Base-by-base conservation (phyloP, 2,329 filamentous ascomycete species). In the Aureobasidium vineae region DNA sequence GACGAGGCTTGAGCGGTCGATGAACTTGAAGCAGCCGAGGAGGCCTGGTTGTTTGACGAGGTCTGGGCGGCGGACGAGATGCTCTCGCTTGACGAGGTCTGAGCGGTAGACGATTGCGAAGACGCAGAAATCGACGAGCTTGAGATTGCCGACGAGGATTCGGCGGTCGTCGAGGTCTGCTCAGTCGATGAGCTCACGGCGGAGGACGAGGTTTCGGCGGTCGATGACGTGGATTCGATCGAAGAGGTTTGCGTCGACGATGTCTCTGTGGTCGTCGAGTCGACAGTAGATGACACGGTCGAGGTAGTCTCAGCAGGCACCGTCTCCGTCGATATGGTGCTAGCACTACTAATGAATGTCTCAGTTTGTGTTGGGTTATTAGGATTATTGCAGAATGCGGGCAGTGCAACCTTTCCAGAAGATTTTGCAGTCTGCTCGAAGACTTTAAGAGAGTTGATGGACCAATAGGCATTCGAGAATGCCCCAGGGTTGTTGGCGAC, bases 111-210 rank as follows among this genome's bases (percentile, higher is more conserved):
- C 90, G 77, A 95, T 90, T 71, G 33, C 33, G 33, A 36, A 13
- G 33, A 97, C 92, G 28, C 92, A 92, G 67, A 86, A 90, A 72
- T 88, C 88, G 40, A 60, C 11, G 59, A 49, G 33, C 45, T 63
- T 31, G 36, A 21, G 7, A 7, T 54, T 5, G 63, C 6, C 3
- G 49, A 65, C 16, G 52, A 43, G 28, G 38, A 36, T 2, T 38
- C 53, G 23, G n/a, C 28, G 28, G 31, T 40, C 8, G 56, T 21
- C 23, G 56, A 43, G 38, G 23, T 11, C 23, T 60, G 7, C 38
- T 28, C 56, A 23, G 50, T 54, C 50, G 50, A 38, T 28, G 50
- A 54, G 33, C 50, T 54, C 33, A 4, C n/a, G n/a, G 50, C 31
- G 31, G 8, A 13, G n/a, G 54, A 56, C 40, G 63, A 54, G 63